These are phyloP conservation scores for Gyromitra esculenta DNA, from an alignment of 2,329 filamentous ascomycete species.

Conservation along the genomic window DNA sequence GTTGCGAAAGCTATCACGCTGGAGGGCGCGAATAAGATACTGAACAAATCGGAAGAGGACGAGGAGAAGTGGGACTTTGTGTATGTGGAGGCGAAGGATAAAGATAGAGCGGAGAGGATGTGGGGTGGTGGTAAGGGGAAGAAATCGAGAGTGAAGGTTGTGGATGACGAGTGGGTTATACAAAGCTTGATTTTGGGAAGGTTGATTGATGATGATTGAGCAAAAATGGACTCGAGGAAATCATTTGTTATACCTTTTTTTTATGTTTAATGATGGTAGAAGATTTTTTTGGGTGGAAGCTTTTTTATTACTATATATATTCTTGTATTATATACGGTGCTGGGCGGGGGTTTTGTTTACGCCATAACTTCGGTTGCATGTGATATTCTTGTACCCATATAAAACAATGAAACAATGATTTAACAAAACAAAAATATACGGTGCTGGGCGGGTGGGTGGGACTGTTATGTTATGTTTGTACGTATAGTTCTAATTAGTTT, in stretches of 20 bases:
- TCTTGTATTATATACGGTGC: too few species aligned
- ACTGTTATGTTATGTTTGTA: neutral
- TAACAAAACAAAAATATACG: too few species aligned
- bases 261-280: neutral
- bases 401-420: too few species aligned
- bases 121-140: slow-evolving; percentile 57
- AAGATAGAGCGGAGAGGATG: slow-evolving; percentile 63
- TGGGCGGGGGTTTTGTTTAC: too few species aligned
- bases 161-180: slow-evolving; percentile 86
- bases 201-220: slow-evolving; percentile 64
- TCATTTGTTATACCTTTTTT: neutral
- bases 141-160: slow-evolving; percentile 67
- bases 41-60: slow-evolving; percentile 63
- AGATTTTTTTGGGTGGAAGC: neutral
- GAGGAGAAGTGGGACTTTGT: slow-evolving; percentile 59
- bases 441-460: too few species aligned
- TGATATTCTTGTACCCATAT: too few species aligned
- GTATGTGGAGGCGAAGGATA: slow-evolving; percentile 59
- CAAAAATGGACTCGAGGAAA: neutral
- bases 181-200: slow-evolving; percentile 91
- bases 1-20: slow-evolving; percentile 74
- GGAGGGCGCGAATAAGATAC: slow-evolving; percentile 18
- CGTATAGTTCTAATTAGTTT: neutral
- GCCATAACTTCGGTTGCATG: too few species aligned
- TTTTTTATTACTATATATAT: neutral